Conservation (phyloP, 192 early-diverging fungal species). For the Phlyctochytrium bullatum region DNA sequence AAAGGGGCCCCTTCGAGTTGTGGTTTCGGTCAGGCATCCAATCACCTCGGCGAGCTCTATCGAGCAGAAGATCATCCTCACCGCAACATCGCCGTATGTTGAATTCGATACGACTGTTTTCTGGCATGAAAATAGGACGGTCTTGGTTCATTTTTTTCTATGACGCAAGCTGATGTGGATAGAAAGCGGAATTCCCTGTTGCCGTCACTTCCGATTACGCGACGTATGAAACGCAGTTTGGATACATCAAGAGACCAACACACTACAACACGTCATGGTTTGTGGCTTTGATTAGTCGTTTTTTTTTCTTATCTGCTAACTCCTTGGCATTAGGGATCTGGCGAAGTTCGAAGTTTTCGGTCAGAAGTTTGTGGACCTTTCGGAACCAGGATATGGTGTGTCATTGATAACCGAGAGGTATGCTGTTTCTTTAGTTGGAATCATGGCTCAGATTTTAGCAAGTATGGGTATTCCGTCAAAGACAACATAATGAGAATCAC, state of each 20-base stretch:
- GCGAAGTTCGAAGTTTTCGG: slow-evolving; percentile 95
- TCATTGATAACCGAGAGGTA: slow-evolving; percentile 83
- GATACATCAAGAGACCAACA: slow-evolving; percentile 82
- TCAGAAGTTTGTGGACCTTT: slow-evolving; percentile 94
- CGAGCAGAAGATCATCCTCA: slow-evolving; percentile 72
- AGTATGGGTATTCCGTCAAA: slow-evolving; percentile 88
- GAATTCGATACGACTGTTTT: slow-evolving; percentile 84
- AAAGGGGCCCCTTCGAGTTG: slow-evolving; percentile 73
- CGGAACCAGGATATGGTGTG: slow-evolving; percentile 91
- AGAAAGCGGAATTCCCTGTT: slow-evolving; percentile 89
- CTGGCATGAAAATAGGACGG: slow-evolving; percentile 87
- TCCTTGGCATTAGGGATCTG: slow-evolving; percentile 56
- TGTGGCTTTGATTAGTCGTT: slow-evolving; percentile 54
- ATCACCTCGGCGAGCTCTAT: slow-evolving; percentile 67
- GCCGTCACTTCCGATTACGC: slow-evolving; percentile 76
- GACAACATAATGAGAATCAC: slow-evolving; percentile 79
- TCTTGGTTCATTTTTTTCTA: slow-evolving; percentile 52
- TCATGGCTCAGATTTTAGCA: slow-evolving; percentile 43
- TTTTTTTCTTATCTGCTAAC: no score
- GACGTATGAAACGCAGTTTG: slow-evolving; percentile 94
- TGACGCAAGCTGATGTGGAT: not conserved
- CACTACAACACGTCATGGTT: slow-evolving; percentile 91
- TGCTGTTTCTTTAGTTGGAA: not conserved
- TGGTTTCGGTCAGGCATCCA: slow-evolving; percentile 60
- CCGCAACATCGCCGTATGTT: slow-evolving; percentile 63